Base-by-base conservation (phyloP, 805 yeast species). In the Ogataea chonburiensis region DNA sequence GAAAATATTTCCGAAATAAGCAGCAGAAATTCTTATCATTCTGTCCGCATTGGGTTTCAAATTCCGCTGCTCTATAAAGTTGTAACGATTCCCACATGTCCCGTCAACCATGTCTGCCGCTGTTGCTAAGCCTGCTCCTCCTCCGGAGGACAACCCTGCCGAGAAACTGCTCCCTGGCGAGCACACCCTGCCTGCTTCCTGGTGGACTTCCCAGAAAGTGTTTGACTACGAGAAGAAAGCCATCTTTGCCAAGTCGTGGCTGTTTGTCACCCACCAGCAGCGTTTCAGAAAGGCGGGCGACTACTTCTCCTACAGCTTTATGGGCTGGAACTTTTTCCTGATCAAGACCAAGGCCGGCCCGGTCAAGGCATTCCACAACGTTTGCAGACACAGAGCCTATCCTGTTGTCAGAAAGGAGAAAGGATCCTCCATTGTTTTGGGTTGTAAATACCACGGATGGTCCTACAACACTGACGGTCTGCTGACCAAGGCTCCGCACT, bases 361-460 rank as follows among this genome's bases (percentile, higher is more conserved):
- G 20, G 61, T 75, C 51, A 73, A 73, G 53, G 81, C 80, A 11
- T 77, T 77, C 63, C 83, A 77, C 55, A 77, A 77, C 49, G 74
- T 77, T 23, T 77, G 83, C 50, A 77, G 82, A 49, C 83, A 77
- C 59, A 65, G 82, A 53, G 82, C 81, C 5, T 77, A 69, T 47
- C 83, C 83, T 1, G 78, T 77, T 26, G 72, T 77, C 17, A 67
- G 73, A 55, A 77, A 77, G 51, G 75, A 75, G 22, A 61, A 70
- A 45, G 83, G 83, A 17, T 73, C 79, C n/a, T 68, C 81, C 2
- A 66, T 64, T 12, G 67, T 77, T 25, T 58, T 77, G 21, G 81
- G 81, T 26, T 77, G 83, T 57, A 70, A 73, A 47, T 77, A 77
- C 55, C 82, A 77, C 47, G 82, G 82, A 16, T 77, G 82, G 83